Evolutionary conservation across 495 filamentous ascomycete genomes (phyloP), one percentile per base, ranked within the genome.

Genomic region (Tuber indicum): DNA sequence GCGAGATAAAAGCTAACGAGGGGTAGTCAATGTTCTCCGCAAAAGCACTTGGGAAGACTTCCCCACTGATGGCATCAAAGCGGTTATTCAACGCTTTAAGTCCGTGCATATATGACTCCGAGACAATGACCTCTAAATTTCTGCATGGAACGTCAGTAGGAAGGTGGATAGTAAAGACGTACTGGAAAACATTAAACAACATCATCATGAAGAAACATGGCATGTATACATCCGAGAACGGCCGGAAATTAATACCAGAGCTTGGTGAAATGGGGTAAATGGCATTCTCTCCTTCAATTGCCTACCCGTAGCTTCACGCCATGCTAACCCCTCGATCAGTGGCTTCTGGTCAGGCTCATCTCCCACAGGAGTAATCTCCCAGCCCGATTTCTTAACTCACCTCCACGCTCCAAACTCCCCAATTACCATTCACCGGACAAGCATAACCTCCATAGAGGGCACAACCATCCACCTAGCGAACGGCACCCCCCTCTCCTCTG

Each of bases 21-120:
- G 26, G 58, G 36, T 36, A 66, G 58, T 66, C 82, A 8, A 84
- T 85, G 70, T 80, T 85, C 73, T 80, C 84, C 7, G 82, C 84
- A 9, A 83, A 78, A 32, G 78, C 85, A 36, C 62, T 86, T 0
- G 83, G 81, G 7, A 76, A 83, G 9, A 84, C 83, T 43, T 79
- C 80, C 7, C 79, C 83, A 2, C 78, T 83, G 2, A 32, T 80
- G 1, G 78, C 62, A 1, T 74, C 78, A 2, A 80, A 80, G 41
- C 41, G 78, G 19, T 5, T 75, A 17, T 47, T 81, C 44, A 77
- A 81, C 46, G 78, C 75, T 6, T 74, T 86, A 16, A 81, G 81
- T 72, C 78, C 84, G 7, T 84, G 78, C 41, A 84, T 86, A 21
- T 82, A 85, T 73, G 79, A 82, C 44, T 82, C 80, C 6, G 36